These are phyloP conservation scores for Aspergillus cristatus DNA, from an alignment of 495 filamentous ascomycete genomes.

Conservation along the genomic window DNA sequence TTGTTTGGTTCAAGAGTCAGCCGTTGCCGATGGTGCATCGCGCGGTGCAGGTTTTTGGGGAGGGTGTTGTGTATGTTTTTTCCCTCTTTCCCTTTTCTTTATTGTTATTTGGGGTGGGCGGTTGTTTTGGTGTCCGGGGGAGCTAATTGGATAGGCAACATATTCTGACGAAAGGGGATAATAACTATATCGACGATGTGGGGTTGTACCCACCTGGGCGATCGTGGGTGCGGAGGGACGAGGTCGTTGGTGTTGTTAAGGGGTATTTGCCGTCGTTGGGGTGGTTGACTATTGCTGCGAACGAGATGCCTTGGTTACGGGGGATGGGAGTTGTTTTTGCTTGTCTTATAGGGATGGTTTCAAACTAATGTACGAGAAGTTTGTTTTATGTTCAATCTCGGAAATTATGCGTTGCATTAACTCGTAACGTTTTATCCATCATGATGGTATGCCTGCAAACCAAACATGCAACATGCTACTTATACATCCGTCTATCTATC, in stretches of 20 bases:
- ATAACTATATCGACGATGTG: constrained; percentile 17
- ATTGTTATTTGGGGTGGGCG: not conserved
- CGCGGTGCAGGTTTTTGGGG: constrained; percentile 7
- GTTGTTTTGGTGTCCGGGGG: not conserved
- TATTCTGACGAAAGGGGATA: constrained; percentile 19
- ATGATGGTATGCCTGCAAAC: not conserved
- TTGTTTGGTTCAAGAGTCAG: constrained; percentile 20
- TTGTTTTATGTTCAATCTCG: too few species aligned
- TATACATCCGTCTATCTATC: constrained; percentile 7
- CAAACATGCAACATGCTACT: not conserved
- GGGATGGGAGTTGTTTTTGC: too few species aligned
- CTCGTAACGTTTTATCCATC: not conserved
- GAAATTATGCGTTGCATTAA: too few species aligned
- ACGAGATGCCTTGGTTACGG: not conserved
- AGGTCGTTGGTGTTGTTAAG: constrained; percentile 15
- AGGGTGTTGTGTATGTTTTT: too few species aligned
- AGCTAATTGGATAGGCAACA: constrained; percentile 7
- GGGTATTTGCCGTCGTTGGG: constrained; percentile 15
- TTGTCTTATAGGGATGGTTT: too few species aligned
- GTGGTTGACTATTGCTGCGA: constrained; percentile 5
- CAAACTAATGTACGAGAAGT: too few species aligned
- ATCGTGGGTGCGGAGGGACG: constrained; percentile 9
- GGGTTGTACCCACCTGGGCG: constrained; percentile 13
- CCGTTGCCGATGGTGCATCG: constrained; percentile 30
- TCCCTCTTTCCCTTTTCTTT: too few species aligned